phyloP scores from a whole-genome alignment of 2,329 filamentous ascomycete genomes.

The Aspergillus texensis region DNA sequence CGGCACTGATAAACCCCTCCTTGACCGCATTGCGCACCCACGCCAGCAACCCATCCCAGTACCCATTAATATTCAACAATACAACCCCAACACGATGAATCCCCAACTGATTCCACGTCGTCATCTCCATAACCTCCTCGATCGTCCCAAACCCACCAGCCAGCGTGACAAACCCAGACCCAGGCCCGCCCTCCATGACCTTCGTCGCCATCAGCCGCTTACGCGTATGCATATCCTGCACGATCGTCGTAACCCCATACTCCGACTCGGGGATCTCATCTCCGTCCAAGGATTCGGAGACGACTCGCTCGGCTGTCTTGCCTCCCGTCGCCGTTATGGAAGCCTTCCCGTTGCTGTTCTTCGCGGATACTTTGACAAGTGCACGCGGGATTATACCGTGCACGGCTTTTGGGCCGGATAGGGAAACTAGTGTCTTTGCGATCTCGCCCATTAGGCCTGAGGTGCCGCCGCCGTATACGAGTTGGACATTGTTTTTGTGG shows the following conservation, averaged over 20 bases:
- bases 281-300: constrained; percentile 33
- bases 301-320: constrained; percentile 51
- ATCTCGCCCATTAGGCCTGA: constrained; percentile 95
- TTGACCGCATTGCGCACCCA: constrained; percentile 79
- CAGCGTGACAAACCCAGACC: constrained; percentile 86
- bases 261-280: constrained; percentile 18
- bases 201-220: constrained; percentile 92
- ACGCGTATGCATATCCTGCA: constrained; percentile 93
- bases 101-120: constrained; percentile 91
- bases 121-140: constrained; percentile 95
- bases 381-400: constrained; percentile 93
- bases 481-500: constrained; percentile 73
- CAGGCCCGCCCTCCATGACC: constrained; percentile 78
- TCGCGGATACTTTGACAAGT: constrained; percentile 71
- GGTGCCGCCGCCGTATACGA: constrained; percentile 94
- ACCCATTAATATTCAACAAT: constrained; percentile 83
- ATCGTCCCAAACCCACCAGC: constrained; percentile 91
- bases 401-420: constrained; percentile 77
- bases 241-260: constrained; percentile 85
- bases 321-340: background rate
- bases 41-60: constrained; percentile 82
- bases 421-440: constrained; percentile 78
- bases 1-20: constrained; percentile 73
- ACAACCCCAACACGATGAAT: constrained; percentile 83
- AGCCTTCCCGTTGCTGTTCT: constrained; percentile 27